These are phyloP conservation scores for Tubosaeta sp. DNA, from an alignment of 768 basidiomycete genomes.

Conservation along the genomic window DNA sequence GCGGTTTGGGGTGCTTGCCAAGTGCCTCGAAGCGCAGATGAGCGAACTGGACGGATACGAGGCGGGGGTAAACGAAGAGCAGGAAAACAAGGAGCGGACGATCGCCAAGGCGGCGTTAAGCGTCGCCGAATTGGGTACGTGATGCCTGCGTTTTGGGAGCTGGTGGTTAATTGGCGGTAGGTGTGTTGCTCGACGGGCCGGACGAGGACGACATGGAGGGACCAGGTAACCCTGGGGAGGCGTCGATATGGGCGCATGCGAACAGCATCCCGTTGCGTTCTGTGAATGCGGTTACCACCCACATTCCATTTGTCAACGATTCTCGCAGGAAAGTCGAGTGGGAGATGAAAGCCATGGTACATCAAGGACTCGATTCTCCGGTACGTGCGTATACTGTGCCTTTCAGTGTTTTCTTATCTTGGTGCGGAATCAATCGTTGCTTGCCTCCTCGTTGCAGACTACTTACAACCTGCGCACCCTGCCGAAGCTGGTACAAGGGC, in stretches of 20 bases:
- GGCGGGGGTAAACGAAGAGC: constrained; percentile 24
- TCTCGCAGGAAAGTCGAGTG: constrained; percentile 64
- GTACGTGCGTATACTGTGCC: constrained; percentile 45
- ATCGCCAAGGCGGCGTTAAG: constrained; percentile 94
- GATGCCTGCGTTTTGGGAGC: background rate
- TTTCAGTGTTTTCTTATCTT: background rate
- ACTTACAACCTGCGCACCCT: constrained; percentile 89
- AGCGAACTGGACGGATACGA: constrained; percentile 44
- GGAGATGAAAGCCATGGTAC: constrained; percentile 91
- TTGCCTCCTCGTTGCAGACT: constrained; percentile 93
- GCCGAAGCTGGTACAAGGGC: constrained; percentile 73
- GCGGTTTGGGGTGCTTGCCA: constrained; percentile 78
- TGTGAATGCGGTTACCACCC: constrained; percentile 64
- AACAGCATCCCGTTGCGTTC: constrained; percentile 59
- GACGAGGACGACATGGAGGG: constrained; percentile 9
- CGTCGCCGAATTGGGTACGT: constrained; percentile 83
- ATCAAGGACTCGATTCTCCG: constrained; percentile 69
- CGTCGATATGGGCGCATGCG: constrained; percentile 12
- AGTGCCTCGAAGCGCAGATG: constrained; percentile 85
- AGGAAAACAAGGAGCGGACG: constrained; percentile 80
- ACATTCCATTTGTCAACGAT: constrained; percentile 69
- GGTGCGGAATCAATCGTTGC: constrained; percentile 76
- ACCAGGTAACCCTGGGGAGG: constrained; percentile 1
- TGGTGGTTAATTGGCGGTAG: constrained; percentile 29
- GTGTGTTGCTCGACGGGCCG: constrained; percentile 47